Percentiles rank a stretch among this genome's conserved stretches.
These are phyloP conservation scores for Haplographium delicatum DNA, from an alignment of 495 filamentous ascomycete genomes.

Conservation along the genomic window DNA sequence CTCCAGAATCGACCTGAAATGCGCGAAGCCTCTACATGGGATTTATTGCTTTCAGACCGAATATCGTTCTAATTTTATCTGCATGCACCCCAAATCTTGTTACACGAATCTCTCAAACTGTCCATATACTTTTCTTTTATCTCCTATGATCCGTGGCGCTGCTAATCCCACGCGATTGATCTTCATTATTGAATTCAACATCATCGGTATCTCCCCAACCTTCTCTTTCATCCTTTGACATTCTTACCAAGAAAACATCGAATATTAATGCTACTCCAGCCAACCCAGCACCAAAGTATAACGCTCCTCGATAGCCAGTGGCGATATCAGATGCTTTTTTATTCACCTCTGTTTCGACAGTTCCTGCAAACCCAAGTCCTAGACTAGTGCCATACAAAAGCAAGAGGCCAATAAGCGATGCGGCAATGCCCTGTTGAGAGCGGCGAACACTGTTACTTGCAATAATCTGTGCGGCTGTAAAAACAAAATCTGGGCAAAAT, in stretches of 20 bases:
- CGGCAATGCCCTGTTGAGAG: constrained; percentile 46
- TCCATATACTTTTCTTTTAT: too few relatives aligned
- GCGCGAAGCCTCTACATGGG: too few relatives aligned
- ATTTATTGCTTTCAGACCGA: too few relatives aligned
- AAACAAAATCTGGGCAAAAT: constrained; percentile 47
- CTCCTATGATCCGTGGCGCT: too few relatives aligned
- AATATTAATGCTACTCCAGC: constrained; percentile 35
- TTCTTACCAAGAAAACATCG: constrained; percentile 34
- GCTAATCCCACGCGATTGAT: too few relatives aligned
- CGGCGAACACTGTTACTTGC: constrained; percentile 45
- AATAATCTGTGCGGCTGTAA: constrained; percentile 48
- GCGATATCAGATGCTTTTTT: constrained; percentile 23
- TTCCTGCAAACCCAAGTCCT: constrained; percentile 46
- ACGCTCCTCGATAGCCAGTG: constrained; percentile 36
- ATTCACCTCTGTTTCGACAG: constrained; percentile 35
- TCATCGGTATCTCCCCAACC: constrained; percentile 31
- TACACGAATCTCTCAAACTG: too few relatives aligned
- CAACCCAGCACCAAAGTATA: constrained; percentile 41
- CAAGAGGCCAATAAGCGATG: constrained; percentile 41
- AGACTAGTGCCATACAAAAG: constrained; percentile 43
- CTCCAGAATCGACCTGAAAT: too few relatives aligned
- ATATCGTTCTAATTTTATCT: too few relatives aligned
- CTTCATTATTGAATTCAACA: neutral
- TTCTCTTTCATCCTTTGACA: constrained; percentile 38
- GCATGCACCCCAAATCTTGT: too few relatives aligned